These are phyloP conservation scores for Ampelomyces quisqualis DNA, from an alignment of 2,329 filamentous ascomycete genomes.

Conservation along the genomic window DNA sequence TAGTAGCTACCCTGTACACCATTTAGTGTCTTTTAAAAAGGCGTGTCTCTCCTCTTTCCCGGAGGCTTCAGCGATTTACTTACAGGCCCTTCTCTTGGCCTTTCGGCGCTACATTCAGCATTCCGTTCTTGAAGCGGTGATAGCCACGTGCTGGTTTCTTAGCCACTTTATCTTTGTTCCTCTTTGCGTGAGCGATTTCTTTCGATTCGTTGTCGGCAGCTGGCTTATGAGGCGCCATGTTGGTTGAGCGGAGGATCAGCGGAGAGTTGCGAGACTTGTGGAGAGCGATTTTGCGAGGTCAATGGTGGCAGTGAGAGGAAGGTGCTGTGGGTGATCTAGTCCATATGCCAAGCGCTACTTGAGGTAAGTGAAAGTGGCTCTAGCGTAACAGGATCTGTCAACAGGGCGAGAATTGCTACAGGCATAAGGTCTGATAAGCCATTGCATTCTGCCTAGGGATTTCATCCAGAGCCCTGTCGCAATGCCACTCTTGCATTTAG, in stretches of 20 bases:
- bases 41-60: background rate
- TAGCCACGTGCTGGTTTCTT: slow-evolving; percentile 18
- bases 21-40: background rate
- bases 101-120: slow-evolving; percentile 18
- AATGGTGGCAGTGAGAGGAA: background rate
- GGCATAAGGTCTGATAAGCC: too few relatives aligned
- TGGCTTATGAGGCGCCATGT: background rate
- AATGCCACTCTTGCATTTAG: too few relatives aligned
- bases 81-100: slow-evolving; percentile 12
- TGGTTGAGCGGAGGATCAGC: background rate
- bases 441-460: too few relatives aligned
- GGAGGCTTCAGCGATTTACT: background rate
- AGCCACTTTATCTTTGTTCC: slow-evolving; percentile 1
- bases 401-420: too few relatives aligned
- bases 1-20: slow-evolving; percentile 8
- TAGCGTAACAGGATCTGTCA: too few relatives aligned
- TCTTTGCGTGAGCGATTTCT: background rate
- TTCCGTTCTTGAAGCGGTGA: slow-evolving; percentile 16
- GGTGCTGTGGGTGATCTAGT: too few relatives aligned
- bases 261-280: background rate
- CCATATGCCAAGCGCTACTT: too few relatives aligned
- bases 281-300: background rate
- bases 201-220: background rate
- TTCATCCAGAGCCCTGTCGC: too few relatives aligned
- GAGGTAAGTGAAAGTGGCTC: too few relatives aligned